Percentiles rank a stretch among this genome's conserved stretches.
Evolutionary conservation across 2,329 filamentous ascomycete species (phyloP).

Genomic region (Neonectria ditissima): DNA sequence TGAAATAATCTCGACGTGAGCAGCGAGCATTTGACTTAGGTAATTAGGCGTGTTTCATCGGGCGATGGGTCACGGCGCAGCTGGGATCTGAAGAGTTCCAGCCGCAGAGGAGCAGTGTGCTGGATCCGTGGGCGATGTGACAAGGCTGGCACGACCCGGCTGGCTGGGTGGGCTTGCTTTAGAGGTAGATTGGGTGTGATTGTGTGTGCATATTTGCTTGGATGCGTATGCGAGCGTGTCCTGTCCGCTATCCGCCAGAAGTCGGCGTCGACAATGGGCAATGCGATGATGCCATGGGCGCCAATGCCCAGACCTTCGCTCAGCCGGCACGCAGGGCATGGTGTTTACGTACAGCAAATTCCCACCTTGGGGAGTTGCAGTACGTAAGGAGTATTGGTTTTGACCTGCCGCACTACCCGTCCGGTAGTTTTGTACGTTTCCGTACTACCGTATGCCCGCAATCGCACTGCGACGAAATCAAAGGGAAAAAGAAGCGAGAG

Average conservation of each 20-base stretch:
- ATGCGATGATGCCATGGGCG: conserved; percentile 14
- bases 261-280: background rate
- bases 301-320: background rate
- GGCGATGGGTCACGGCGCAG: conserved; percentile 7
- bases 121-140: conserved; percentile 2
- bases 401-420: conserved; percentile 10
- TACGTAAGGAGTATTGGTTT: conserved; percentile 24
- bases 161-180: conserved; percentile 19
- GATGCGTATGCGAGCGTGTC: background rate
- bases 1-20: conserved; percentile 12
- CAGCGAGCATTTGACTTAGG: background rate
- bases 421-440: background rate
- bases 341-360: conserved; percentile 27
- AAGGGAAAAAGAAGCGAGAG: background rate
- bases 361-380: conserved; percentile 1
- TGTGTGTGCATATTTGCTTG: background rate
- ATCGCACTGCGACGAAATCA: background rate
- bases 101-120: conserved; percentile 8
- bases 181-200: conserved; percentile 4
- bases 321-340: conserved; percentile 1
- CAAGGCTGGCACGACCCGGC: conserved; percentile 23
- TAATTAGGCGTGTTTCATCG: conserved; percentile 19
- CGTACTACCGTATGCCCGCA: background rate
- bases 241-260: background rate
- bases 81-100: conserved; percentile 6